phyloP scores from a whole-genome alignment of 805 yeast genomes.

The Brettanomyces naardenensis region DNA sequence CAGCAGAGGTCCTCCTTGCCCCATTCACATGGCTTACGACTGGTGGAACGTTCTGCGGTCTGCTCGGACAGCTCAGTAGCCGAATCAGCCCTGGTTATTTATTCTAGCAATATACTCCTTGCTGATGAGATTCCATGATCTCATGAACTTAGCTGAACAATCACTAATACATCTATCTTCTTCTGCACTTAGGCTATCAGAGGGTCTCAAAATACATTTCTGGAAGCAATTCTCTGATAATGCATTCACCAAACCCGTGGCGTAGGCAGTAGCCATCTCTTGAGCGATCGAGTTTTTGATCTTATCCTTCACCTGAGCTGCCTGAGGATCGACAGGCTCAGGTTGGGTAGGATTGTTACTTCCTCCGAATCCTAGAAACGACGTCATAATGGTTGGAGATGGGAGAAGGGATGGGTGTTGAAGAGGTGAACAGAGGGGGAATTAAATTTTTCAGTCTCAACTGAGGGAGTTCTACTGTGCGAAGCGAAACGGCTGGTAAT shows the following conservation, averaged over 20 bases:
- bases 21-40: too few species aligned
- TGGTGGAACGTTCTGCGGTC: too few species aligned
- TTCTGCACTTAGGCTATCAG: slow-evolving; percentile 33
- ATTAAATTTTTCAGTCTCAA: too few species aligned
- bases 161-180: slow-evolving; percentile 66
- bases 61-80: too few species aligned
- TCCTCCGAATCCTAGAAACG: slow-evolving; percentile 24
- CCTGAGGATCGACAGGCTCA: slow-evolving; percentile 11
- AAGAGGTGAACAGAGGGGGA: too few species aligned
- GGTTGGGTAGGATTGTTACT: slow-evolving; percentile 3
- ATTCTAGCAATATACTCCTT: slow-evolving; percentile 70
- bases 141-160: slow-evolving; percentile 83
- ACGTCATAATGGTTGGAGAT: slow-evolving; percentile 15
- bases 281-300: slow-evolving; percentile 65
- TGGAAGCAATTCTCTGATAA: slow-evolving; percentile 83
- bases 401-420: too few species aligned
- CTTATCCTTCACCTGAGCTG: slow-evolving; percentile 48
- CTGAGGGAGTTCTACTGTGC: too few species aligned
- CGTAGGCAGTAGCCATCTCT: slow-evolving; percentile 88
- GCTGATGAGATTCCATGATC: slow-evolving; percentile 83
- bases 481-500: too few species aligned
- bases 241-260: slow-evolving; percentile 77
- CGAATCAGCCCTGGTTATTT: slow-evolving; percentile 17
- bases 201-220: slow-evolving; percentile 63
- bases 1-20: too few species aligned